Base-by-base conservation (phyloP, 371 early-diverging fungal genomes). In the Mortierella sp. region DNA sequence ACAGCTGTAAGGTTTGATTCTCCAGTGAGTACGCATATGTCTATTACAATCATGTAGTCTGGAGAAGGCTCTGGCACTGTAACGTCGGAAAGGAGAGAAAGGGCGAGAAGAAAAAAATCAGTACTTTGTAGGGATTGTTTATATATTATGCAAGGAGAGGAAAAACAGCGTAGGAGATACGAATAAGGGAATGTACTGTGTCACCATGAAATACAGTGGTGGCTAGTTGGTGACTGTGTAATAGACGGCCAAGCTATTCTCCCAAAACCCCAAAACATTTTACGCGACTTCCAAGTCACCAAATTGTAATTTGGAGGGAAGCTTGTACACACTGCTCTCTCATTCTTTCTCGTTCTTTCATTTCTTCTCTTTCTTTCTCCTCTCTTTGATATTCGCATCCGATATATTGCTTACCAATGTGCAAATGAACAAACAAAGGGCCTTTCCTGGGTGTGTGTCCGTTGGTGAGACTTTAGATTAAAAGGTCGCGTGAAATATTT, bases 31-130 rank as follows among this genome's bases (percentile, higher is more conserved):
- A 48, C 91, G 89, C 24, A 83, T 72, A 77, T 96, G 96, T 19
- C 97, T 84, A 75, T 95, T 95, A 47, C 95, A 87, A 83, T 97
- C 93, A 68, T 94, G 92, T 67, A 90, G 88, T 7, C 94, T 87
- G 3, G 91, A 88, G 86, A 94, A 94, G 8, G 87, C 84, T 32
- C 80, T 64, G 6, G 74, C 67, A 66, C 80, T 79, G 45, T 10
- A 36, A 11, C 8, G 38, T 59, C 40, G 10, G 15, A 38, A 16
- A 11, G 3, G 16, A 59, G 41, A 19, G n/a, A 36, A 10, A 48
- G 43, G n/a, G 55, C 6, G 38, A 41, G 43, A 41, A 58, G n/a
- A 66, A 33, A 58, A 66, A 15, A 61, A 3, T 48, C 4, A 48
- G 48, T 48, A 48, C 48, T 21, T 48, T 48, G 16, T 19, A 48